Conservation (phyloP, 768 basidiomycete genomes). For the Rhodocollybia butyracea region DNA sequence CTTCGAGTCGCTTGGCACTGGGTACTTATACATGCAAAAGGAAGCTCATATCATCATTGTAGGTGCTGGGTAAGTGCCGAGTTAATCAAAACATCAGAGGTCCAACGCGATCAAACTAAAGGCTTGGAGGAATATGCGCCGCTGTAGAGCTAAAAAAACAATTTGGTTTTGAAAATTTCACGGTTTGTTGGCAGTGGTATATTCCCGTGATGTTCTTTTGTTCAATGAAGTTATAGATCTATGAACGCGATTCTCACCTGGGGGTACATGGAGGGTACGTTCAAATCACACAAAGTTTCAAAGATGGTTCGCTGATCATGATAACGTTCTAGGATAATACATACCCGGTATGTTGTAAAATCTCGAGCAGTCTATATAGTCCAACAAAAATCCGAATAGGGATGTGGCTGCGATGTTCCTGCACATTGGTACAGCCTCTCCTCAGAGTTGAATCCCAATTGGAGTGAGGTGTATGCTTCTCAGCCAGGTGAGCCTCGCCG, state of each 20-base stretch:
- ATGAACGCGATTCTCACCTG: constrained; percentile 44
- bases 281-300: neutral
- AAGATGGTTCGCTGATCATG: neutral
- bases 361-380: neutral
- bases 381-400: constrained; percentile 22
- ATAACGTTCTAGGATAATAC: constrained; percentile 43
- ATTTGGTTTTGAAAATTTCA: constrained; percentile 44
- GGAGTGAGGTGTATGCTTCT: constrained; percentile 41
- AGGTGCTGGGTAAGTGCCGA: constrained; percentile 44
- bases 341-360: constrained; percentile 38
- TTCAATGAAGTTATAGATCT: constrained; percentile 35
- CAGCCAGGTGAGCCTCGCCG: no score
- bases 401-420: constrained; percentile 55
- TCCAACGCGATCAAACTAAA: constrained; percentile 14
- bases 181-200: constrained; percentile 26
- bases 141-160: constrained; percentile 45
- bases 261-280: constrained; percentile 58
- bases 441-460: constrained; percentile 49
- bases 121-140: constrained; percentile 44
- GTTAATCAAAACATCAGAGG: neutral
- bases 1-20: no score
- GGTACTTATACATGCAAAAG: constrained; percentile 14
- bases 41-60: constrained; percentile 41
- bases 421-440: constrained; percentile 56
- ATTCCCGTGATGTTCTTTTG: neutral